Conservation (phyloP, 1,284 basidiomycete genomes). For the Leccinum fuscescens region DNA sequence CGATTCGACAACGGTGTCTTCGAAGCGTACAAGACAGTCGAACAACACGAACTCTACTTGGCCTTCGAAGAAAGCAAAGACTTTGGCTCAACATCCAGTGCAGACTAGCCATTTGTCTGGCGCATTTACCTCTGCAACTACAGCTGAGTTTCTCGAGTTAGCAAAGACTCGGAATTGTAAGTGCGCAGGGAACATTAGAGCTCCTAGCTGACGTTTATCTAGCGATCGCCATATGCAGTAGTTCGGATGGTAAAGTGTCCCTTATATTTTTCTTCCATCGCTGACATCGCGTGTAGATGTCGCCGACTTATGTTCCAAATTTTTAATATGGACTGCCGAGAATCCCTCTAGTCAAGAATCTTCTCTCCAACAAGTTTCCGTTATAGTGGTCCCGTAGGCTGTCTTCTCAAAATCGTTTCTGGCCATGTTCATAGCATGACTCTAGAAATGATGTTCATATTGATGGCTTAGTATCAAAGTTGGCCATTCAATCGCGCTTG, state of each 20-base stretch:
- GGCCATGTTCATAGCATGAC: conserved; percentile 2
- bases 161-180: conserved; percentile 26
- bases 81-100: neutral
- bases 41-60: conserved; percentile 2
- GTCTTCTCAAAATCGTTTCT: neutral
- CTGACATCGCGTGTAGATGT: conserved; percentile 20
- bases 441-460: conserved; percentile 15
- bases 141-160: conserved; percentile 19
- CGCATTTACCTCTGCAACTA: conserved; percentile 9
- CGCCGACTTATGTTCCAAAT: conserved; percentile 19
- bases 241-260: conserved; percentile 20
- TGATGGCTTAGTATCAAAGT: conserved; percentile 19
- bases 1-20: conserved; percentile 5
- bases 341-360: neutral
- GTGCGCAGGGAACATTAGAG: conserved; percentile 1
- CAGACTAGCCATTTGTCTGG: neutral
- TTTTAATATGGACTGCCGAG: conserved; percentile 22
- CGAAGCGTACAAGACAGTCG: conserved; percentile 21
- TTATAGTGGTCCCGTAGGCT: conserved; percentile 25
- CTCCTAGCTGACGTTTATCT: conserved; percentile 1
- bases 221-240: conserved; percentile 23
- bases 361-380: conserved; percentile 13
- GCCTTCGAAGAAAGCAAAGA: conserved; percentile 17
- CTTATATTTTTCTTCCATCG: neutral
- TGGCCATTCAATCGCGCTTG: conserved; percentile 20